A percentile compares a stretch with the other conserved stretches of the same genome.
Conservation (phyloP, 2,329 filamentous ascomycete genomes). For the Aspergillus brasiliensis region DNA sequence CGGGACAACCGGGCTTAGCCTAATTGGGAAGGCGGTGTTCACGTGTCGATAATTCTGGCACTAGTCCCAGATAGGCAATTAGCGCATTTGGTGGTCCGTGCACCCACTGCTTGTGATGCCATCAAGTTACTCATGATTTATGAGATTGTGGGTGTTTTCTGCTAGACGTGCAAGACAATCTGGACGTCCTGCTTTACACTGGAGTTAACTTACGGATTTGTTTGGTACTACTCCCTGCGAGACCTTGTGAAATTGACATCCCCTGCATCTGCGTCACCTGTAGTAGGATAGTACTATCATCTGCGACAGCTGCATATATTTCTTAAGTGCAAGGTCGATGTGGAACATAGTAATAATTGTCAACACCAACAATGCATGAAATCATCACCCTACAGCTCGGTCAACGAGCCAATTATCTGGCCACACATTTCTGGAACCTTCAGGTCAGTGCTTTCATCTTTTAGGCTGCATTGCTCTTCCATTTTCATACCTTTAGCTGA, state of each 20-base stretch:
- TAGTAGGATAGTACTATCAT: too few relatives aligned
- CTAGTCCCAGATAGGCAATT: constrained; percentile 9
- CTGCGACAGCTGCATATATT: constrained; percentile 8
- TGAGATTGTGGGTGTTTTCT: background rate
- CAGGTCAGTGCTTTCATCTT: constrained; percentile 62
- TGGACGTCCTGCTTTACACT: background rate
- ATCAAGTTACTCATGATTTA: background rate
- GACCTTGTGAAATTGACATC: background rate
- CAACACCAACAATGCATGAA: constrained; percentile 71
- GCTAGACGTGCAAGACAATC: background rate
- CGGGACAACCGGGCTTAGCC: constrained; percentile 26
- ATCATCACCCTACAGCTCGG: constrained; percentile 93
- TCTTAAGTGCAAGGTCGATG: background rate
- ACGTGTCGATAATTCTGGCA: constrained; percentile 21
- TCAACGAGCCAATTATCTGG: constrained; percentile 87
- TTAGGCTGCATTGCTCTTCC: background rate
- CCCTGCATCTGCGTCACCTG: background rate
- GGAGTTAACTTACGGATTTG: background rate
- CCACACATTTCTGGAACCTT: constrained; percentile 96
- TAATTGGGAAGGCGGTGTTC: constrained; percentile 10
- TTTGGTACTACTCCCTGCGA: background rate
- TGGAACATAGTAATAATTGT: background rate
- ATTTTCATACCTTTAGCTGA: constrained; percentile 8
- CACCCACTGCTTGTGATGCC: constrained; percentile 8
- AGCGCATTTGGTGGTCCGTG: constrained; percentile 8